These are phyloP conservation scores for Halteria grandinella DNA, from an alignment of 73 alveolate genomes.

Conservation along the genomic window DNA sequence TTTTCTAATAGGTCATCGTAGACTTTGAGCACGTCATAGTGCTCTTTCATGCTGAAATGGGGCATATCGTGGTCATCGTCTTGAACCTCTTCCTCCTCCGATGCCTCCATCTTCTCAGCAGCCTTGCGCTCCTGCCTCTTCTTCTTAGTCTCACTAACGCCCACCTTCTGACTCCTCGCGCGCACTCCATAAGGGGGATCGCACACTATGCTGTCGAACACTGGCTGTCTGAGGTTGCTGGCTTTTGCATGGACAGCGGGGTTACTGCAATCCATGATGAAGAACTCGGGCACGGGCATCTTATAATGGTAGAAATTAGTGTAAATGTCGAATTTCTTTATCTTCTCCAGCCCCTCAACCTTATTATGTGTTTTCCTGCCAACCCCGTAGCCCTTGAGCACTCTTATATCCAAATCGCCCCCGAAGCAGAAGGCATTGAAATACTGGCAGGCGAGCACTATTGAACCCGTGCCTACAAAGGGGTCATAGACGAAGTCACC, in stretches of 20 bases:
- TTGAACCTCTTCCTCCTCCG: conserved; percentile 46
- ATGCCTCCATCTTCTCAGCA: conserved; percentile 31
- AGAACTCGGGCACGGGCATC: conserved; percentile 80
- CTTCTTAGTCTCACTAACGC: conserved; percentile 76
- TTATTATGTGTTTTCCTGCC: conserved; percentile 88
- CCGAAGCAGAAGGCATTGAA: conserved; percentile 94
- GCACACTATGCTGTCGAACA: conserved; percentile 95
- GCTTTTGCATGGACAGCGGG: conserved; percentile 36
- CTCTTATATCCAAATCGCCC: conserved; percentile 96
- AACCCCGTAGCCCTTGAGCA: conserved; percentile 96
- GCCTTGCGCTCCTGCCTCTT: conserved; percentile 44
- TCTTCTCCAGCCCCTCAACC: conserved; percentile 79
- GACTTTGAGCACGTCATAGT: conserved; percentile 64
- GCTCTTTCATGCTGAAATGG: conserved; percentile 46
- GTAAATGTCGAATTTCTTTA: conserved; percentile 72
- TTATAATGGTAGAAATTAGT: conserved; percentile 87
- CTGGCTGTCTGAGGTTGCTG: not conserved
- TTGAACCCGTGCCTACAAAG: conserved; percentile 98
- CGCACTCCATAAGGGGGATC: conserved; percentile 99
- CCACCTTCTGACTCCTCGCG: conserved; percentile 88
- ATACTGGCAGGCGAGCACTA: conserved; percentile 90
- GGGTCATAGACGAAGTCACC: conserved; percentile 97
- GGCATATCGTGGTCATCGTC: conserved; percentile 3
- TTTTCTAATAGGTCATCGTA: conserved; percentile 85
- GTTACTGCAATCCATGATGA: conserved; percentile 67